These are phyloP conservation scores for Cytospora leucostoma DNA, from an alignment of 2,329 filamentous ascomycete genomes.

Conservation along the genomic window DNA sequence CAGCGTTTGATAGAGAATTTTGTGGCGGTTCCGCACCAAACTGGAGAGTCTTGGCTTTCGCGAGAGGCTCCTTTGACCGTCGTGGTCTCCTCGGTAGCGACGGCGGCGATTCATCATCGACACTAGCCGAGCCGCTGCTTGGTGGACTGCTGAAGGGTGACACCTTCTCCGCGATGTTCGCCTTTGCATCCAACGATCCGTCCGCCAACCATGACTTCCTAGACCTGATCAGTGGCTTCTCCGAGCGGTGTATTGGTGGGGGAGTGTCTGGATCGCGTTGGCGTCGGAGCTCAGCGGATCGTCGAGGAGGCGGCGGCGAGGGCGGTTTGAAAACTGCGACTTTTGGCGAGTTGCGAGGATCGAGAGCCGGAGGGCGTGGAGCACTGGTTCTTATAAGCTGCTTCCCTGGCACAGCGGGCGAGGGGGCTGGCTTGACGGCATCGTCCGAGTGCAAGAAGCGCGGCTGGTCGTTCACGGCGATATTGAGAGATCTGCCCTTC, in stretches of 20 bases:
- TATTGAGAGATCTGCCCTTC: constrained; percentile 44
- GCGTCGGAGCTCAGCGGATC: constrained; percentile 60
- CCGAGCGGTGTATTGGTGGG: constrained; percentile 76
- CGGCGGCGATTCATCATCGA: constrained; percentile 53
- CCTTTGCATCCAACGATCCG: constrained; percentile 37
- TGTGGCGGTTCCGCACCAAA: constrained; percentile 54
- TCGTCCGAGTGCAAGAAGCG: constrained; percentile 52
- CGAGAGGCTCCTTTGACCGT: constrained; percentile 43
- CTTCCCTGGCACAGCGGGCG: constrained; percentile 46
- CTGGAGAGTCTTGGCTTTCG: constrained; percentile 39
- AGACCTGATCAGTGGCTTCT: constrained; percentile 56
- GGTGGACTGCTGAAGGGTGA: constrained; percentile 91
- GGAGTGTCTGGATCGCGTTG: constrained; percentile 50
- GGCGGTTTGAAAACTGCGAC: constrained; percentile 54
- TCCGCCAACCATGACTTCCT: constrained; percentile 34
- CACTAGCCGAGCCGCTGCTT: constrained; percentile 61
- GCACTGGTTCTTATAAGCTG: constrained; percentile 55
- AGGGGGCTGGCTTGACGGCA: constrained; percentile 40
- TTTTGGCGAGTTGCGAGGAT: constrained; percentile 51
- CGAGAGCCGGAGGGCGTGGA: constrained; percentile 51
- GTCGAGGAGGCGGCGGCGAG: constrained; percentile 63
- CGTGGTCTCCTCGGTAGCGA: constrained; percentile 53
- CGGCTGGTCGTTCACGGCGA: constrained; percentile 44
- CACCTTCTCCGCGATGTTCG: constrained; percentile 46
- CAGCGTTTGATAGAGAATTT: constrained; percentile 50